These are phyloP conservation scores for Nemania sp. DNA, from an alignment of 2,329 filamentous ascomycete genomes.

Conservation along the genomic window DNA sequence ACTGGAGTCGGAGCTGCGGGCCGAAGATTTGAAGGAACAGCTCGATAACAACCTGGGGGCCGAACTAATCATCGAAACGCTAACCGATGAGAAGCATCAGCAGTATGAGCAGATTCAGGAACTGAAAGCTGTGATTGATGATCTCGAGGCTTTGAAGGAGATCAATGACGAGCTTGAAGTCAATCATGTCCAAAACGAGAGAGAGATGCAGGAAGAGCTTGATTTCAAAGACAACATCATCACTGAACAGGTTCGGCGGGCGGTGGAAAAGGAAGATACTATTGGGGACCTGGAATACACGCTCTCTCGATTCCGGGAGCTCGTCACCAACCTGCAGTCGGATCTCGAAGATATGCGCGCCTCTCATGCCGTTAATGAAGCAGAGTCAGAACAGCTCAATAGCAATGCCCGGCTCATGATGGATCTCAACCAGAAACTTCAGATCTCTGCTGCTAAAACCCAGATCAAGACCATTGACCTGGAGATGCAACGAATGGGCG, in stretches of 20 bases:
- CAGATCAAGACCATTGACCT: constrained; percentile 94
- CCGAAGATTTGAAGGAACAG: constrained; percentile 87
- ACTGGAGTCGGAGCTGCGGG: constrained; percentile 70
- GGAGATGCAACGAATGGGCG: constrained; percentile 83
- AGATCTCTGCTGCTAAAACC: constrained; percentile 85
- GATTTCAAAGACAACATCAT: constrained; percentile 86
- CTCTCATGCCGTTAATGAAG: constrained; percentile 89
- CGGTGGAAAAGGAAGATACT: constrained; percentile 75
- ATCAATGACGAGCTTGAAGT: constrained; percentile 93
- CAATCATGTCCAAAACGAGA: constrained; percentile 90
- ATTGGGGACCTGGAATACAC: constrained; percentile 92
- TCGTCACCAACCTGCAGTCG: constrained; percentile 82
- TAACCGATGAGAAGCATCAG: constrained; percentile 84
- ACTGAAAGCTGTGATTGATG: constrained; percentile 78
- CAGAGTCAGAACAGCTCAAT: constrained; percentile 87
- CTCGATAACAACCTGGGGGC: constrained; percentile 86
- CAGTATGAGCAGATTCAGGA: constrained; percentile 84
- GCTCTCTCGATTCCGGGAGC: constrained; percentile 82
- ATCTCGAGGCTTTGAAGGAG: constrained; percentile 87
- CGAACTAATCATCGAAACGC: constrained; percentile 91
- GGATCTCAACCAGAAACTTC: constrained; percentile 93
- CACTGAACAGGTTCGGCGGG: constrained; percentile 75
- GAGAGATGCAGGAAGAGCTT: constrained; percentile 91
- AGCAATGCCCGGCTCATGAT: constrained; percentile 91
- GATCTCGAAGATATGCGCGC: constrained; percentile 92